Conservation (phyloP, 805 yeast genomes). For the Debaryomyces maramus region DNA sequence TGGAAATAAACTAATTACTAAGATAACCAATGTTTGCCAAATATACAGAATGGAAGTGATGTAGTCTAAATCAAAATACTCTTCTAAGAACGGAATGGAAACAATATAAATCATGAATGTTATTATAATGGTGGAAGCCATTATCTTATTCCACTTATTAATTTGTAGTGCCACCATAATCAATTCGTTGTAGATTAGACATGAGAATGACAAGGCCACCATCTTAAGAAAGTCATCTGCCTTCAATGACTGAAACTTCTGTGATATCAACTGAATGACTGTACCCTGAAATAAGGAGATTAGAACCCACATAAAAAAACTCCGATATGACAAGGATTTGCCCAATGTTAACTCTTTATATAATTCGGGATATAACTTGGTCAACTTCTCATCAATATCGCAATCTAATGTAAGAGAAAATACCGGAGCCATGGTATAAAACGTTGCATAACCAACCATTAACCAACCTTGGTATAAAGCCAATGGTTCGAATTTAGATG, state of each 20-base stretch:
- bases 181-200: constrained; percentile 79
- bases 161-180: constrained; percentile 92
- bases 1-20: constrained; percentile 75
- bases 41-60: constrained; percentile 56
- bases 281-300: constrained; percentile 90
- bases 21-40: constrained; percentile 68
- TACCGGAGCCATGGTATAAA: constrained; percentile 98
- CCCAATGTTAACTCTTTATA: constrained; percentile 92
- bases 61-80: constrained; percentile 78
- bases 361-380: constrained; percentile 89
- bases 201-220: constrained; percentile 86
- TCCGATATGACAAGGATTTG: constrained; percentile 76
- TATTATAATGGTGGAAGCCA: constrained; percentile 70
- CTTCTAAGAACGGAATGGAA: constrained; percentile 80
- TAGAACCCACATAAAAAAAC: constrained; percentile 88
- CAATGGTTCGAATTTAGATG: constrained; percentile 87
- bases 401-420: constrained; percentile 88
- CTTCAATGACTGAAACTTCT: constrained; percentile 65
- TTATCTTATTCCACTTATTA: constrained; percentile 82
- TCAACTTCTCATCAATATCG: constrained; percentile 87
- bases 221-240: constrained; percentile 57
- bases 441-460: constrained; percentile 97
- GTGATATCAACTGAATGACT: constrained; percentile 80
- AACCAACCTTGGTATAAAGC: constrained; percentile 95
- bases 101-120: constrained; percentile 68